A percentile compares a stretch with the other conserved stretches of the same genome.
phyloP scores from a whole-genome alignment of 305 asterid species.

The Coffea humblotiana region DNA sequence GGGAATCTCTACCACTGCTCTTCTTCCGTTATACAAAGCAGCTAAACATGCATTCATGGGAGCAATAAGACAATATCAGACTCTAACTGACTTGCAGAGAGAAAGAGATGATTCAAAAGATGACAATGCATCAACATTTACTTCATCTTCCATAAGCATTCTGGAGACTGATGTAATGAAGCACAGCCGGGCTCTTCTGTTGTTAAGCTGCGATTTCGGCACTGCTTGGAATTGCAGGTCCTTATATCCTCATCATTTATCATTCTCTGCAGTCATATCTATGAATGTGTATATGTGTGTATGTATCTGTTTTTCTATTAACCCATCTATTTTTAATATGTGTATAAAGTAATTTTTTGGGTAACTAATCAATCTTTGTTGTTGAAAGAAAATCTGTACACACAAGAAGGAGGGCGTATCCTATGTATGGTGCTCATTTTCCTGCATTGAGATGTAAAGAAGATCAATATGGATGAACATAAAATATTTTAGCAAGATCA shows the following conservation, averaged over 20 bases:
- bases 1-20: constrained; percentile 67
- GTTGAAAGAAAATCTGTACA: not conserved
- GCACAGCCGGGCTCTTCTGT: constrained; percentile 75
- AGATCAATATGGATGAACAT: too few species aligned
- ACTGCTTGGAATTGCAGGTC: constrained; percentile 94
- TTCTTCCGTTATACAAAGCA: constrained; percentile 56
- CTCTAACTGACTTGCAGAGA: constrained; percentile 23
- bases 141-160: constrained; percentile 23
- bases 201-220: constrained; percentile 87
- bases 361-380: not conserved
- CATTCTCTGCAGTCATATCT: not conserved
- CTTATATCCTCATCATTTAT: not conserved
- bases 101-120: constrained; percentile 27
- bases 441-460: not conserved
- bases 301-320: not conserved
- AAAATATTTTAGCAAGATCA: not conserved
- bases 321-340: not conserved
- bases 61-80: constrained; percentile 44
- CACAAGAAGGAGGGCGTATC: not conserved
- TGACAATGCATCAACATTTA: constrained; percentile 22
- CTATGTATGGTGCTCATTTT: not conserved
- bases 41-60: constrained; percentile 71
- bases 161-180: constrained; percentile 69
- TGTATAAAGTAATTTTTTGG: not conserved
- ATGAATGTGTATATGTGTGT: not conserved